Conservation (phyloP, 2,329 filamentous ascomycete genomes). For the Neopestalotiopsis clavispora region DNA sequence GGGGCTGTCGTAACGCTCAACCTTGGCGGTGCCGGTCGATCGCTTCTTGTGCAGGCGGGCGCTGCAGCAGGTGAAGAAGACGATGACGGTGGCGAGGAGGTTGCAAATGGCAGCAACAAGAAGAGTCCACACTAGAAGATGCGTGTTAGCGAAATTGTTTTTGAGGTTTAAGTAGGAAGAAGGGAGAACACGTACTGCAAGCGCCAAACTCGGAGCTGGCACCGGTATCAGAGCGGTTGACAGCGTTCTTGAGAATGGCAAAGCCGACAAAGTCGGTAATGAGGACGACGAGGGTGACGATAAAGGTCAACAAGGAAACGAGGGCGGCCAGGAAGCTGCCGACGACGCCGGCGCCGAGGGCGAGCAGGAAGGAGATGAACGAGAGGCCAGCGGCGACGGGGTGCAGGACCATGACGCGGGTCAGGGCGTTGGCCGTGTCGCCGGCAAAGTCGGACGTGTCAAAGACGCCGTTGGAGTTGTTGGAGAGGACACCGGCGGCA, state of each 20-base stretch:
- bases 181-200: conserved; percentile 32
- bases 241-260: conserved; percentile 33
- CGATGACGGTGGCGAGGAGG: conserved; percentile 59
- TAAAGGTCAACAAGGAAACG: conserved; percentile 43
- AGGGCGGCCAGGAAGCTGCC: conserved; percentile 46
- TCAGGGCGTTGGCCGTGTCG: conserved; percentile 44
- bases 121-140: conserved; percentile 56
- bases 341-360: conserved; percentile 46
- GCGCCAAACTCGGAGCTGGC: conserved; percentile 52
- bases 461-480: conserved; percentile 22
- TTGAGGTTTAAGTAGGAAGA: neutral
- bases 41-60: conserved; percentile 43
- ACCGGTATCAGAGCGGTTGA: conserved; percentile 25
- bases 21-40: conserved; percentile 5
- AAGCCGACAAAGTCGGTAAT: conserved; percentile 51
- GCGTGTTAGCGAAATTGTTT: neutral
- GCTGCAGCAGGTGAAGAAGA: conserved; percentile 67
- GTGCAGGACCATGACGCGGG: conserved; percentile 45
- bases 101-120: conserved; percentile 60
- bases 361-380: conserved; percentile 51
- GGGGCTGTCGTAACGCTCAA: conserved; percentile 9
- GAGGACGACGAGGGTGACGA: conserved; percentile 47
- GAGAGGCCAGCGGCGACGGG: conserved; percentile 43
- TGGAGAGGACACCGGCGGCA: conserved; percentile 27
- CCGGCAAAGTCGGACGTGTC: conserved; percentile 40